Evolutionary conservation across 164 flowering plant species (phyloP), one percentile per base, ranked within the genome.

Genomic region (Buxus sempervirens): DNA sequence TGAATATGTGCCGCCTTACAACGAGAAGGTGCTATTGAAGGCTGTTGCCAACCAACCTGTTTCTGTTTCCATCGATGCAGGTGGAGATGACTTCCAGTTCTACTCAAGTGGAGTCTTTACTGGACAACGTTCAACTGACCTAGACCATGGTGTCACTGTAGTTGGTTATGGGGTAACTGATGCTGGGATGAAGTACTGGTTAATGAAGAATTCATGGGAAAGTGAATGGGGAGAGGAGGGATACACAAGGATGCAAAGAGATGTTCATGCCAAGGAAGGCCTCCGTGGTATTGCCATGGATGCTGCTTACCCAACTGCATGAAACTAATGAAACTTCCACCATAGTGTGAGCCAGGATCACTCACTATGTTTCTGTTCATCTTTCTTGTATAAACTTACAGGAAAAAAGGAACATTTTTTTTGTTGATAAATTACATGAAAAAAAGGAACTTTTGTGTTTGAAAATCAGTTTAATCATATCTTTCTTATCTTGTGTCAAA

Each of bases 181-280:
- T 32, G 79, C 70, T 32, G 38, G 38, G 38, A 32, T 7, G 22
- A 78, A 69, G 42, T 78, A 78, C 63, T 78, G 81, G 78, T 19
- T 78, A 16, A 66, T 75, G 20, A 75, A 78, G 70, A 78, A 75
- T 49, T 78, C 81, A 16, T 72, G 77, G 81, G 38, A 77, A 1
- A 48, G 58, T 5, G 14, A 20, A 0, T 77, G 80, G 80, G 80
- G 80, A 18, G 80, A 77, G 42, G 24, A 63, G 0, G 80, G 80
- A 2, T 77, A 73, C 60, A 64, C 73, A 4, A 70, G 72, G 60
- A 73, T 77, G 67, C 54, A 70, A 25, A 61, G 80, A 19, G 72
- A 73, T 67, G 63, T 73, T 51, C 70, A 49, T 58, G 69, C 62
- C 18, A 63, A 54, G 41, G 72, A 67, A 54, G 80, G 80, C 15